Conservation (phyloP, 768 basidiomycete species). For the Termitomyces titanicus region DNA sequence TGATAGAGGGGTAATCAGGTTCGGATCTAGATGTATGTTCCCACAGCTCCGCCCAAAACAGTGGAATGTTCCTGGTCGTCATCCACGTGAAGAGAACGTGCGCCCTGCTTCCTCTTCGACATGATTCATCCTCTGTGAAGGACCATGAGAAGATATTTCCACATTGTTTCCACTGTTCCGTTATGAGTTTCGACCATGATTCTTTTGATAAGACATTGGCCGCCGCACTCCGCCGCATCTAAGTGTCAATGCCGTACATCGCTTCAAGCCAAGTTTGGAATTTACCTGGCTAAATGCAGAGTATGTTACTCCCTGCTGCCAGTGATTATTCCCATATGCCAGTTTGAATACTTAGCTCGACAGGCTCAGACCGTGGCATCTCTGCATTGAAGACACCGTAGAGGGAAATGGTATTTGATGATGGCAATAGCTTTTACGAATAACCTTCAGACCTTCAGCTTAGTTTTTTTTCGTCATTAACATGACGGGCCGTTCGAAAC, state of each 20-base stretch:
- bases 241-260: no score
- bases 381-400: no score
- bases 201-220: neutral
- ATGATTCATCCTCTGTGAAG: neutral
- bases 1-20: constrained; percentile 13
- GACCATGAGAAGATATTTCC: neutral
- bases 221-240: no score
- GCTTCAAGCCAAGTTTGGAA: no score
- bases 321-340: no score
- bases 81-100: constrained; percentile 23
- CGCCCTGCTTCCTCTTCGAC: neutral
- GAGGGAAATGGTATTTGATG: no score
- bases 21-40: constrained; percentile 12
- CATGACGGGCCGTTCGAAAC: neutral
- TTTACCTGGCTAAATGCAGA: no score
- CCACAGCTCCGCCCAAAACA: constrained; percentile 27
- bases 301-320: no score
- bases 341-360: no score
- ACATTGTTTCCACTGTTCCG: neutral
- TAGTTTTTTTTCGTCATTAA: neutral
- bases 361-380: no score
- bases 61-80: constrained; percentile 27
- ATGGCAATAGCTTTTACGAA: no score
- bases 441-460: no score
- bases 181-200: neutral